Evolutionary conservation across 2,329 filamentous ascomycete genomes (phyloP).

Genomic region (Verruconis gallopava): DNA sequence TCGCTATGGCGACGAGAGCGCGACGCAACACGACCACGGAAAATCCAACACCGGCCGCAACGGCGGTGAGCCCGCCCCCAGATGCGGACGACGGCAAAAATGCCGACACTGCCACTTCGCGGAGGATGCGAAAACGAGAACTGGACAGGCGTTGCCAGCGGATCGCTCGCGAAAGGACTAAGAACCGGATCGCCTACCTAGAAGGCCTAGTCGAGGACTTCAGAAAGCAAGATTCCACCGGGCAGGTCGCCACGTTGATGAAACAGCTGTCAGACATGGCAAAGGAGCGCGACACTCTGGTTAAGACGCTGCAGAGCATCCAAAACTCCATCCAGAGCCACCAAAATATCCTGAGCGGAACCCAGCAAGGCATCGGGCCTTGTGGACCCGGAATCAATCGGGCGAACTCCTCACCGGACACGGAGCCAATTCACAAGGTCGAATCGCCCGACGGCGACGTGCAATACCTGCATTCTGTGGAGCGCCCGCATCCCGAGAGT

Average conservation of each 20-base stretch:
- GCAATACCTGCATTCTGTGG: neutral
- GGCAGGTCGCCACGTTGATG: constrained; percentile 8
- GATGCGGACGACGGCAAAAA: neutral
- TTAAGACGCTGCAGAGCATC: constrained; percentile 5
- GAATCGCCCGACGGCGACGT: neutral
- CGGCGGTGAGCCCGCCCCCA: too few species aligned
- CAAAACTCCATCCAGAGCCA: constrained; percentile 5
- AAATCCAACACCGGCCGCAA: neutral
- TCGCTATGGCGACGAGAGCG: neutral
- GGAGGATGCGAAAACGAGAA: constrained; percentile 9
- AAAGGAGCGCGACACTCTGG: constrained; percentile 5
- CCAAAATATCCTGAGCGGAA: neutral
- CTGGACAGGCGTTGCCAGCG: constrained; percentile 10
- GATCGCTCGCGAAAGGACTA: constrained; percentile 8
- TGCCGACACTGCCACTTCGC: constrained; percentile 3
- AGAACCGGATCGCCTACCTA: constrained; percentile 10
- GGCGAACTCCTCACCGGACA: neutral
- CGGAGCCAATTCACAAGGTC: neutral
- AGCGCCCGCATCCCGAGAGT: neutral
- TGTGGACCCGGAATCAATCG: neutral
- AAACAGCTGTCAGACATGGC: constrained; percentile 8
- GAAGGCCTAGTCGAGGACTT: constrained; percentile 11
- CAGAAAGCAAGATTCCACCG: constrained; percentile 6
- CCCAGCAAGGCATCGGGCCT: neutral
- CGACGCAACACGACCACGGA: neutral